Evolutionary conservation across 2,329 filamentous ascomycete genomes (phyloP), one percentile per base, ranked within the genome.

Genomic region (Cladosporium sp.): DNA sequence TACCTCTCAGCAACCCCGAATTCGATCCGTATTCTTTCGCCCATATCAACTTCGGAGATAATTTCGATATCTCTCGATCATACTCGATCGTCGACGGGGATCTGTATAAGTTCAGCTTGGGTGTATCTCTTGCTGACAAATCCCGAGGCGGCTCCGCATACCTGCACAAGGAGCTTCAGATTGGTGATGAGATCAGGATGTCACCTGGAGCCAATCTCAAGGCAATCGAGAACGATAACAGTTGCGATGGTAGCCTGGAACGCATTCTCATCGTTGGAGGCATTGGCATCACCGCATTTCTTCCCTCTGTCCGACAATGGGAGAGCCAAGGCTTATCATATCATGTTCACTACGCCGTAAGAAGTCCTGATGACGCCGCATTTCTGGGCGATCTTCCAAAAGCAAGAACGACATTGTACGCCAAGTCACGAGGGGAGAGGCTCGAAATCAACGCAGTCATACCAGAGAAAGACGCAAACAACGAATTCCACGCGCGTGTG

Each of bases 281-380:
- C 0, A 84, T 88, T 30, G 86, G 86, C 0, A 81, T 88, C 61
- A 88, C 86, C 1, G 86, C 86, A 0, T 88, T 88, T 62, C 66
- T 88, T 8, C 65, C 74, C 0, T 73, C 84, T 22, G 66, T 83
- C 3, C 71, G 80, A 51, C 61, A 68, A 12, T 68, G 74, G 12
- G 55, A 68, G 5, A 37, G 49, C 2, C 57, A 63, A 1, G 61
- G 63, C n/a, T 61, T 70, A 68, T 78, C 79, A 58, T 79, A 78
- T 38, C 74, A 76, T 20, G 70, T 88, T 40, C 85, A 88, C 71
- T 87, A 84, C 61, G 84, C 81, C 0, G 80, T 87, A 14, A 78
- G 81, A 8, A 78, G 75, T 1, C 66, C 68, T 0, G 74, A 76
- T 0, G 84, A 87, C 7, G 68, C 84, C 0, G 81, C 85, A 0